A percentile compares a stretch with the other conserved stretches of the same genome.
Conservation (phyloP, 371 early-diverging fungal genomes). For the Mortierella sp. region DNA sequence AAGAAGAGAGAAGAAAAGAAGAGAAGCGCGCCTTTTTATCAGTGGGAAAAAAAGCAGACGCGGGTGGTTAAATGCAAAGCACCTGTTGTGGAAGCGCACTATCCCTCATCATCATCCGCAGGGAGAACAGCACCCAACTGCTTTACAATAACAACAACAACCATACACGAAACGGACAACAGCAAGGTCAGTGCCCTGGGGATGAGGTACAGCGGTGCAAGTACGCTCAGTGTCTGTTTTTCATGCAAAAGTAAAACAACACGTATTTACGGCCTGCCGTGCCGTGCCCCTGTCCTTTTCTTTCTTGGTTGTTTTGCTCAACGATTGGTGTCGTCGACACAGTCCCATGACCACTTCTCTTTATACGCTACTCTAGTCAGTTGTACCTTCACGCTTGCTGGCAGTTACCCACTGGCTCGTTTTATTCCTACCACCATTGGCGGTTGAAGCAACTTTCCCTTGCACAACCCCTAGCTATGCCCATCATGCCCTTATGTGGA, state of each 20-base stretch:
- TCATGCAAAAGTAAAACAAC: background rate
- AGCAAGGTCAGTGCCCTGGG: no score
- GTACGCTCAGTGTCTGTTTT: slow-evolving; percentile 4
- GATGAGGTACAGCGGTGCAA: background rate
- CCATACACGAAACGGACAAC: background rate
- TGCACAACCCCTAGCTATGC: background rate
- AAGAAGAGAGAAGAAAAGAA: background rate
- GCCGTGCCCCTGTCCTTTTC: background rate
- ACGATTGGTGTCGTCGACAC: background rate
- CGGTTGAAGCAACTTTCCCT: background rate
- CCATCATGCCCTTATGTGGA: background rate
- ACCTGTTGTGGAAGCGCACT: background rate
- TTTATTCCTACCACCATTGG: background rate
- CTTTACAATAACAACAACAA: background rate
- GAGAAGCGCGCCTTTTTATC: slow-evolving; percentile 2
- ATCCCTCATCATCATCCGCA: background rate
- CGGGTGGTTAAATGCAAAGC: slow-evolving; percentile 8
- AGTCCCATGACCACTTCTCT: background rate
- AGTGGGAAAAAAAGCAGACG: background rate
- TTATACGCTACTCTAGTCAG: background rate
- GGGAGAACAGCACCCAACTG: background rate
- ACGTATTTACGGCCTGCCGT: background rate
- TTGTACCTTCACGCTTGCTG: background rate
- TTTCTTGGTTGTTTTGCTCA: background rate
- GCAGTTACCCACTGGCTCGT: background rate